phyloP scores from a whole-genome alignment of 2,329 filamentous ascomycete genomes.

The Grosmannia clavigera region DNA sequence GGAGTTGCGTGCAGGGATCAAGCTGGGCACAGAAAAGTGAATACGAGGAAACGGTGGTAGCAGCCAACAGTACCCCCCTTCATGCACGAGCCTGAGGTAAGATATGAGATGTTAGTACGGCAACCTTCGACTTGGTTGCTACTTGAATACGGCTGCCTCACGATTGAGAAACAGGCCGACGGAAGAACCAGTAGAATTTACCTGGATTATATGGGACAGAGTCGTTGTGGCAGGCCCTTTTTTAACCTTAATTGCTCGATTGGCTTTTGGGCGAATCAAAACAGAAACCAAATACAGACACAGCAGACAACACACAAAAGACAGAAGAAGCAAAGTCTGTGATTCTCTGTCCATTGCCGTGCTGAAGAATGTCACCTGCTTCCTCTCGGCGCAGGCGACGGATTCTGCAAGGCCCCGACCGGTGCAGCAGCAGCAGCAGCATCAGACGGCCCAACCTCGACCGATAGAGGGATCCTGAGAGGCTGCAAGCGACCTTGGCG shows the following conservation, averaged over 20 bases:
- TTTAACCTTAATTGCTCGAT: too few species aligned
- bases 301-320: neutral
- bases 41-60: neutral
- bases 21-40: neutral
- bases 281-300: neutral
- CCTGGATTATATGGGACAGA: neutral
- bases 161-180: too few species aligned
- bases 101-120: too few species aligned
- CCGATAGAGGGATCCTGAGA: neutral
- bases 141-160: too few species aligned
- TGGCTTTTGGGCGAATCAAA: neutral
- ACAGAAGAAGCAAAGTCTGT: neutral
- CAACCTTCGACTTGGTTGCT: too few species aligned
- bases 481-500: neutral
- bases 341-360: neutral
- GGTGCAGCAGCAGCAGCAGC: neutral
- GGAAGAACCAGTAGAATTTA: neutral
- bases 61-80: neutral
- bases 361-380: neutral
- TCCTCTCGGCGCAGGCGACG: neutral
- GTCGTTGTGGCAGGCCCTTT: too few species aligned
- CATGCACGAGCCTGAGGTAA: too few species aligned
- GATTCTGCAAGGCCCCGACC: neutral
- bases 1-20: neutral
- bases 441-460: neutral